Percentiles rank a stretch among this genome's conserved stretches.
phyloP scores from a whole-genome alignment of 1,284 basidiomycete species.

The Violaceomyces palustris region DNA sequence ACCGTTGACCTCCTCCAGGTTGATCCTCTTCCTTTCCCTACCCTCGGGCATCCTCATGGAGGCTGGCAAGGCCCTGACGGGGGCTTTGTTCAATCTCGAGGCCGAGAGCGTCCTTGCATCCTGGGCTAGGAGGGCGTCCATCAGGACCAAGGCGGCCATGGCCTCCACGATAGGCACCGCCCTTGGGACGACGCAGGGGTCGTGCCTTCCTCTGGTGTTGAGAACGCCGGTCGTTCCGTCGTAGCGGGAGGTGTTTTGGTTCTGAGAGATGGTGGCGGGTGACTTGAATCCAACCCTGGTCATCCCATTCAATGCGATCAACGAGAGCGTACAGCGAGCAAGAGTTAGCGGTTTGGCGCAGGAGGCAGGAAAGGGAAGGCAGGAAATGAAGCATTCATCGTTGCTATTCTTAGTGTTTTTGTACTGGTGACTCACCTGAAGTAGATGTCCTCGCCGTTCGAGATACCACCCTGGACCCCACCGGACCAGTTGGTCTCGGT shows the following conservation, averaged over 20 bases:
- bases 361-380: background rate
- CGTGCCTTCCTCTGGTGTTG: constrained; percentile 86
- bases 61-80: constrained; percentile 34
- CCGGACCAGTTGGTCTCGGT: constrained; percentile 94
- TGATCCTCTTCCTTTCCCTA: constrained; percentile 8
- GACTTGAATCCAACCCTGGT: constrained; percentile 90
- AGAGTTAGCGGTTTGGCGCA: too few relatives aligned
- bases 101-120: constrained; percentile 29
- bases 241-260: constrained; percentile 86
- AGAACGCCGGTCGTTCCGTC: constrained; percentile 81
- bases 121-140: constrained; percentile 62
- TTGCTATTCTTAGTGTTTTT: too few relatives aligned
- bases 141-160: constrained; percentile 91
- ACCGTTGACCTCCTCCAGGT: constrained; percentile 2
- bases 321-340: background rate
- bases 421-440: constrained; percentile 66
- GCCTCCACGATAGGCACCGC: constrained; percentile 98
- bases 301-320: too few relatives aligned
- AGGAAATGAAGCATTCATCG: background rate
- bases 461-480: constrained; percentile 95
- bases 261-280: constrained; percentile 92
- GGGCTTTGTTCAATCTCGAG: constrained; percentile 10
- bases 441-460: constrained; percentile 95
- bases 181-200: constrained; percentile 91
- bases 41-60: constrained; percentile 38